Evolutionary conservation across 1,284 basidiomycete genomes (phyloP).

Genomic region (Cryptococcus sp.): DNA sequence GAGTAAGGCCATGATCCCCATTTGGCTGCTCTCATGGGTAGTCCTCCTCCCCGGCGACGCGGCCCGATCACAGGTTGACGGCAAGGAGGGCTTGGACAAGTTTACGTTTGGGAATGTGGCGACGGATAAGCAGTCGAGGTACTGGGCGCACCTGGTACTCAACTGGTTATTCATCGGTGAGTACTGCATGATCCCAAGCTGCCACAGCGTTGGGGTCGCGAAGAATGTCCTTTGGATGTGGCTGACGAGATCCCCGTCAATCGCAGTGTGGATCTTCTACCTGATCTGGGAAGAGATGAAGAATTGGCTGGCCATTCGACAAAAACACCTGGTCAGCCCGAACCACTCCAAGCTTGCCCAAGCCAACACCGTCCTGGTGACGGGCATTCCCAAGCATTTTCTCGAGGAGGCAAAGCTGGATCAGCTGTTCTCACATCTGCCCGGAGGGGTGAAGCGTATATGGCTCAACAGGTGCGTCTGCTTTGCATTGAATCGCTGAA

Average conservation of each 20-base stretch:
- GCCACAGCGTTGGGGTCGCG: too few relatives aligned
- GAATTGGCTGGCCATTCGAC: conserved; percentile 63
- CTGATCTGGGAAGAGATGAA: conserved; percentile 65
- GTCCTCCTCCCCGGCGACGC: conserved; percentile 62
- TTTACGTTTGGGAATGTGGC: conserved; percentile 57
- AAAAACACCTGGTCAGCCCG: conserved; percentile 63
- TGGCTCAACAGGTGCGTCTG: conserved; percentile 64
- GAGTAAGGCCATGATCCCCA: conserved; percentile 62
- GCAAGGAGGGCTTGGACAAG: conserved; percentile 52
- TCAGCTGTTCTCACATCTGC: conserved; percentile 64
- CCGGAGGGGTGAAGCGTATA: conserved; percentile 68
- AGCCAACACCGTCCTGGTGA: conserved; percentile 72
- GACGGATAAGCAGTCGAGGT: conserved; percentile 35
- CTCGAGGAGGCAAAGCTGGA: conserved; percentile 61
- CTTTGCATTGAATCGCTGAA: not conserved
- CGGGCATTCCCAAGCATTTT: conserved; percentile 63
- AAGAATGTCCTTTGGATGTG: not conserved
- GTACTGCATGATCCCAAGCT: conserved; percentile 11
- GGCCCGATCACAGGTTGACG: conserved; percentile 48
- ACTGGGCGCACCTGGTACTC: conserved; percentile 52
- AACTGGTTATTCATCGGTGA: conserved; percentile 52
- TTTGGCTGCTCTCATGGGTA: conserved; percentile 60
- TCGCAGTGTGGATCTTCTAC: conserved; percentile 62
- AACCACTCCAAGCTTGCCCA: conserved; percentile 63
- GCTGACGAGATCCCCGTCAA: not conserved